Conservation (phyloP, 768 basidiomycete genomes). For the Calocybe cyanea region DNA sequence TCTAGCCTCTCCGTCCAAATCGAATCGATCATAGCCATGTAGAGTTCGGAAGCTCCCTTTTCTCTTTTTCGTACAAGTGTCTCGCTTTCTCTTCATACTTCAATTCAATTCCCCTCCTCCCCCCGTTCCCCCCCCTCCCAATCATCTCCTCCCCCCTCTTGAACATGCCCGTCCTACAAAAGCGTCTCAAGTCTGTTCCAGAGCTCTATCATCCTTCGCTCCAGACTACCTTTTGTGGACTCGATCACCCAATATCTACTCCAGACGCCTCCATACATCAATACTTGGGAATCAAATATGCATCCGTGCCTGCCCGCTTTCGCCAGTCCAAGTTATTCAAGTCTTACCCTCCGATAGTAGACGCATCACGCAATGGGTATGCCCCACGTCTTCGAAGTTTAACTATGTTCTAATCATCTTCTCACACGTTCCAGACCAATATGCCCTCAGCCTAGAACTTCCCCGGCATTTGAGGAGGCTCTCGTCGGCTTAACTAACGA, state of each 20-base stretch:
- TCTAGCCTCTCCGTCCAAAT: conserved; percentile 15
- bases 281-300: conserved; percentile 78
- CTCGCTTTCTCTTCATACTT: conserved; percentile 15
- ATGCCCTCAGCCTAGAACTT: conserved; percentile 57
- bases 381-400: not conserved
- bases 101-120: conserved; percentile 8
- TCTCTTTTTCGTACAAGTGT: conserved; percentile 19
- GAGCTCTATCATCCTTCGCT: conserved; percentile 51
- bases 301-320: conserved; percentile 68
- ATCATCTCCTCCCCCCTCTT: conserved; percentile 9
- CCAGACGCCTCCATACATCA: conserved; percentile 57
- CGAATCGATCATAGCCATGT: conserved; percentile 32
- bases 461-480: conserved; percentile 51
- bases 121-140: conserved; percentile 4
- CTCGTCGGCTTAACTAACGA: conserved; percentile 55
- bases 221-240: conserved; percentile 61
- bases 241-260: conserved; percentile 59
- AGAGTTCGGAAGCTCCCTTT: conserved; percentile 21
- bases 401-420: not conserved
- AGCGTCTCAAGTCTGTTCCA: conserved; percentile 20
- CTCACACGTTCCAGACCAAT: conserved; percentile 52
- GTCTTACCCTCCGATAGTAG: conserved; percentile 52
- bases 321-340: conserved; percentile 65
- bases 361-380: conserved; percentile 67
- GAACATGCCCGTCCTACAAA: conserved; percentile 26